Evolutionary conservation across 371 early-diverging fungal genomes (phyloP), one percentile per base, ranked within the genome.

Genomic region (Rhizopus stolonifer): DNA sequence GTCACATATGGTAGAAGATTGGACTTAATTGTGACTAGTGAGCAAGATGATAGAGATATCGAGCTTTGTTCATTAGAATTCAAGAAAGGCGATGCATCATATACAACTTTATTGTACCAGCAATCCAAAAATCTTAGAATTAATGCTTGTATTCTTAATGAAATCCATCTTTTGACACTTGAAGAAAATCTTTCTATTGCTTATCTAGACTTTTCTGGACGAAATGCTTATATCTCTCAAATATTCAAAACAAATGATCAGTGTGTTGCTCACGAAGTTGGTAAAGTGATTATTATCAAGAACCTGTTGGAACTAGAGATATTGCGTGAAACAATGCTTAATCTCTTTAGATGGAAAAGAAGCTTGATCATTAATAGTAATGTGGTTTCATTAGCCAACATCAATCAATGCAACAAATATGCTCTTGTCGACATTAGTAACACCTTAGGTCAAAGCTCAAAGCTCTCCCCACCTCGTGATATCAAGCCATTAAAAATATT

Each of bases 31-130:
- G 48, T 54, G 22, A 40, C 29, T 15, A 54, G 42, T 26, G 40
- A 54, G 21, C 48, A 54, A 54, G 55, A 54, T 54, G 22, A 0
- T 1, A 42, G 31, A 42, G 42, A 42, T 31, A 51, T 51, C 24
- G 54, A 53, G 43, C 46, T 53, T 46, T 53, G 46, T 36, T 53
- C 54, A 15, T 25, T 54, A 31, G 48, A 54, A 54, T 54, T 54
- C 33, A 54, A 47, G 13, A 54, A 54, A n/a, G 31, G 32, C 14
- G 32, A 54, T 54, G 55, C 40, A 40, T 9, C 47, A 29, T 54
- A 40, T 31, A 21, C 48, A 40, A 54, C 48, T 22, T 40, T 47
- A 40, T 40, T 40, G 19, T 40, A 38, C n/a, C 48, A 54, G 40
- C 38, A 54, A 40, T 29, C 22, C 31, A 54, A 54, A 26, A 54